Base-by-base conservation (phyloP, 345 rosid species). In the Salix udensis region DNA sequence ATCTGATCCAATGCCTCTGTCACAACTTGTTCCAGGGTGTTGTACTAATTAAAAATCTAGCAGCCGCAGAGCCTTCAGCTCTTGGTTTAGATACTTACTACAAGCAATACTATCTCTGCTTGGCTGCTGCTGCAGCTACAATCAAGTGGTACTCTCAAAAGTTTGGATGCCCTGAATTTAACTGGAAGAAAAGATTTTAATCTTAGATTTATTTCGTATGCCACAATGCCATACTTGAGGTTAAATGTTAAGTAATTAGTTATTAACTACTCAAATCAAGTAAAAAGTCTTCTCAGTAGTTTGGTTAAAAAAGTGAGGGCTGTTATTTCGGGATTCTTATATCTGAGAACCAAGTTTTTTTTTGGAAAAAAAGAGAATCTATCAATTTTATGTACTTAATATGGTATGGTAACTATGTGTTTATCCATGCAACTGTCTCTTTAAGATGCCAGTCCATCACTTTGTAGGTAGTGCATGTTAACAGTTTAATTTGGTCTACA, bases 21-120 rank as follows among this genome's bases (percentile, higher is more conserved):
- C 71, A 60, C 72, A 76, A 6, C 50, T 53, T 78, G 77, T 77
- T 80, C 68, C 89, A 96, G 99, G 98, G 99, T 65, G 97, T 96
- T 44, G 80, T 91, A 79, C 77, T 96, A 70, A 80, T 93, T 69
- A 94, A 91, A 82, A 91, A 86, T 81, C 79, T 96, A 84, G 91
- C 98, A 37, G 92, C 96, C 13, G 88, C 84, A 84, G 97, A 93
- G 78, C 96, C 99, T 78, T 91, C 93, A 30, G 97, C 93, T 0
- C 96, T 91, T 85, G 97, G 98, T 72, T 84, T 93, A 78, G 99
- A 91, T 85, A 88, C 87, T 71, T 93, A 96, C 80, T 91, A 93
- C 88, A 96, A 96, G 88, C 98, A 95, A 85, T 92, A 95, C 77
- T 93, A 93, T 83, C 97, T 91, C 73, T 95, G 98, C 74, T 76